Base-by-base conservation (phyloP, 2,329 filamentous ascomycete genomes). In the Pseudofabraea citricarpa region DNA sequence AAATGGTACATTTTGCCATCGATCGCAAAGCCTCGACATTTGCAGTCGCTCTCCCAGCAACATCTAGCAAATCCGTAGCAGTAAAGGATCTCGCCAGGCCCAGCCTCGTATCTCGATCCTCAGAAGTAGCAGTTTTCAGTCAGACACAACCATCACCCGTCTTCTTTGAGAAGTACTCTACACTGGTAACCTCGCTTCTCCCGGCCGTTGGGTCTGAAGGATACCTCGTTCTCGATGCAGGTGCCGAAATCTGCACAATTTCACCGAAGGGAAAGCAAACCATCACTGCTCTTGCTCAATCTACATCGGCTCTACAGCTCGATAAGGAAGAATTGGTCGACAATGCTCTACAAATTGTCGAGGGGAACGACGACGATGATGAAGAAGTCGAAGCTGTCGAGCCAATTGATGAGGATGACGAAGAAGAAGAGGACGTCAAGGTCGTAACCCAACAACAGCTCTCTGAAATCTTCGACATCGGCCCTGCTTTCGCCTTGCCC, bases 161-260 rank as follows among this genome's bases (percentile, higher is more conserved):
- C 24, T 74, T 81, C 31, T 67, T 81, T 54, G 69, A 79, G 48
- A 70, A 67, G 21, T 75, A 77, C 8, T 69, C 77, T 3, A 71
- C 74, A 44, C 67, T 79, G 18, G 77, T 89, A 9, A 78, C 85
- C 18, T 80, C 83, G 10, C 64, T 95, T 2, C 68, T 88, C 2
- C 74, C 87, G 3, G 74, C 79, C 16, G 70, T 75, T 10, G 73
- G 73, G 16, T 77, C 80, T 2, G 81, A 79, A 36, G 88, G 89
- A 4, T 95, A 88, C 61, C 69, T 93, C 29, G 68, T 84, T 8
- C 65, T 95, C 5, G 89, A 95, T 60, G 75, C 83, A n/a, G 73
- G 79, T 0, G 87, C 88, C 12, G 83, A 87, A 56, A 71, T 95
- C 29, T 81, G 80, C 67, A 77, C 75, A 21, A 59, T 81, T 26